Evolutionary conservation across 441 rosid species (phyloP).

Genomic region (Dalechampia spathulata): DNA sequence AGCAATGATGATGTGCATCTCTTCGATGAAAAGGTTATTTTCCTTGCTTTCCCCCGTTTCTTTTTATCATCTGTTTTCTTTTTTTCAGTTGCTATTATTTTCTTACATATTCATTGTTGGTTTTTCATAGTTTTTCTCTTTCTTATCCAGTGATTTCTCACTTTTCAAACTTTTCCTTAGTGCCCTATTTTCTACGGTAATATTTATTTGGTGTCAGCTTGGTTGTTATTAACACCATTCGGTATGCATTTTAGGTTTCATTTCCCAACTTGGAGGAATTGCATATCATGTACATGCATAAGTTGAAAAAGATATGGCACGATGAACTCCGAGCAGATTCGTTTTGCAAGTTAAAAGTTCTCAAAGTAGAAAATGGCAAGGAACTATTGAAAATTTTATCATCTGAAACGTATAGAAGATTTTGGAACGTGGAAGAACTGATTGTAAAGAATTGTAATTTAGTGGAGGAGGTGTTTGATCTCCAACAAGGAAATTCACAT

Average conservation of each 20-base stretch:
- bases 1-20: background rate
- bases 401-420: background rate
- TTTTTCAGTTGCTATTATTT: too few relatives aligned
- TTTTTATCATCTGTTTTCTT: too few relatives aligned
- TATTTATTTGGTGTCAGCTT: too few relatives aligned
- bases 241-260: too few relatives aligned
- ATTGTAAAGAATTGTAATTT: conserved; percentile 2
- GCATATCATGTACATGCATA: background rate
- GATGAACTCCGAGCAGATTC: conserved; percentile 3
- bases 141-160: too few relatives aligned
- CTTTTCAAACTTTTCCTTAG: too few relatives aligned
- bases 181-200: too few relatives aligned
- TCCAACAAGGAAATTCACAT: background rate
- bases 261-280: conserved; percentile 14
- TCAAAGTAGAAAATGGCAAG: background rate
- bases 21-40: conserved; percentile 15
- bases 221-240: too few relatives aligned
- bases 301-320: conserved; percentile 20
- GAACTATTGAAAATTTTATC: conserved; percentile 1
- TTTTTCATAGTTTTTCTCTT: too few relatives aligned
- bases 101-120: too few relatives aligned
- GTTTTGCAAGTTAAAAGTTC: background rate
- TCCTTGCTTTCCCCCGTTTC: too few relatives aligned
- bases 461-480: conserved; percentile 20
- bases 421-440: background rate